Evolutionary conservation across 2,329 filamentous ascomycete genomes (phyloP).

Genomic region (Fusarium abutilonis): DNA sequence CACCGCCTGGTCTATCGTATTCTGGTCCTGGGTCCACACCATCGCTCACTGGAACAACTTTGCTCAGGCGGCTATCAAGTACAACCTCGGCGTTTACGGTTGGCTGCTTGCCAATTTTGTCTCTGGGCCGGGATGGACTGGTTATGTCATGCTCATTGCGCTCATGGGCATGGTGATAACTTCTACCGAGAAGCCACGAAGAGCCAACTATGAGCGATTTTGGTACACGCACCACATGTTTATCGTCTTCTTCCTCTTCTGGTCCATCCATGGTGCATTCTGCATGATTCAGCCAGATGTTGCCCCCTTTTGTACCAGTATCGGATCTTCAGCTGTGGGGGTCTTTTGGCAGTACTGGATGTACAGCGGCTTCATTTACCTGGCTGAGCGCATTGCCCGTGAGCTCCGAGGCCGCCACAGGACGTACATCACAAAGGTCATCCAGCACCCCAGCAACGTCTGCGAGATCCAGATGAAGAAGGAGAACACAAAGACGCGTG

Average conservation of each 20-base stretch:
- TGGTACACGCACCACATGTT: slow-evolving; percentile 93
- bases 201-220: slow-evolving; percentile 87
- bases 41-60: slow-evolving; percentile 91
- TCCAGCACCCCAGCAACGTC: slow-evolving; percentile 88
- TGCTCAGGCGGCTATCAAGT: slow-evolving; percentile 77
- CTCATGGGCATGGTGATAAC: slow-evolving; percentile 83
- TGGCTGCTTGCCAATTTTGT: slow-evolving; percentile 81
- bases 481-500: slow-evolving; percentile 81
- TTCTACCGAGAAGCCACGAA: slow-evolving; percentile 78
- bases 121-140: slow-evolving; percentile 85
- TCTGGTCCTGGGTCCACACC: slow-evolving; percentile 88
- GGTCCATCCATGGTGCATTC: slow-evolving; percentile 88
- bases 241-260: slow-evolving; percentile 88
- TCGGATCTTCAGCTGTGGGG: slow-evolving; percentile 72
- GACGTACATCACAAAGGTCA: slow-evolving; percentile 88
- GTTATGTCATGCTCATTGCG: slow-evolving; percentile 83
- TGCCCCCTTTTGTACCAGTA: slow-evolving; percentile 78
- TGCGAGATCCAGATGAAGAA: slow-evolving; percentile 94
- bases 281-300: slow-evolving; percentile 91
- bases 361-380: slow-evolving; percentile 82
- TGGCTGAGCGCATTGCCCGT: slow-evolving; percentile 80
- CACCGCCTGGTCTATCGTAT: slow-evolving; percentile 87
- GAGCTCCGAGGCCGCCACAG: slow-evolving; percentile 83
- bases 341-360: slow-evolving; percentile 94
- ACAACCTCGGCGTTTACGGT: slow-evolving; percentile 80